phyloP scores from a whole-genome alignment of 257 asterid genomes.

The Ilex asprella region DNA sequence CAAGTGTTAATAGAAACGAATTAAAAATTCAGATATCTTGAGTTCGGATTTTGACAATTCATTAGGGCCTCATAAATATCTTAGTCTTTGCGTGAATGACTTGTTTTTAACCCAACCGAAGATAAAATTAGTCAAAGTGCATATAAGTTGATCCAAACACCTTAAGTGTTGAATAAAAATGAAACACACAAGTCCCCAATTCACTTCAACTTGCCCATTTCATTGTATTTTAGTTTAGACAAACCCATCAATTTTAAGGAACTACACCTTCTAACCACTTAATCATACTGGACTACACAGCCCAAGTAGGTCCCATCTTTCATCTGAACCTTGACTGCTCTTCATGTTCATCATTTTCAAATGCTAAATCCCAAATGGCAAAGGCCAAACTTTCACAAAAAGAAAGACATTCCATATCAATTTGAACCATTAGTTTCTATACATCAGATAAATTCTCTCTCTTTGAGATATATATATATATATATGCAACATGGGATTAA shows the following conservation, averaged over 20 bases:
- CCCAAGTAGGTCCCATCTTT: constrained; percentile 30
- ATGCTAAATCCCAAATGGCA: constrained; percentile 6
- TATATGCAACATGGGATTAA: too few species aligned
- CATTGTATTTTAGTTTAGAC: not conserved
- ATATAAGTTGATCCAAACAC: too few species aligned
- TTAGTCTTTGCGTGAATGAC: too few species aligned
- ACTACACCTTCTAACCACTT: not conserved
- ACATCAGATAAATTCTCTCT: too few species aligned
- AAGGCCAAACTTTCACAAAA: constrained; percentile 2
- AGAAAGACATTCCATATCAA: not conserved
- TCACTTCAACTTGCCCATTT: not conserved
- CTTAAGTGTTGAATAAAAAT: too few species aligned
- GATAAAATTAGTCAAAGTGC: not conserved
- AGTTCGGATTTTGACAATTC: too few species aligned
- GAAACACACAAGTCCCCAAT: constrained; percentile 3
- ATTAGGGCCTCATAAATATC: too few species aligned
- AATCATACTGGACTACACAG: not conserved
- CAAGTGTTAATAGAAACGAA: too few species aligned
- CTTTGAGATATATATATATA: too few species aligned
- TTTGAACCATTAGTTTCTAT: too few species aligned
- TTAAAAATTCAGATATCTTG: too few species aligned
- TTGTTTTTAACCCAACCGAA: not conserved
- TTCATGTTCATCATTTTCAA: constrained; percentile 30
- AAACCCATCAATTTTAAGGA: constrained; percentile 6
- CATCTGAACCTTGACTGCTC: constrained; percentile 28